A percentile compares a stretch with the other conserved stretches of the same genome.
Evolutionary conservation across 495 filamentous ascomycete genomes (phyloP).

Genomic region (Penicillium diatomitis): DNA sequence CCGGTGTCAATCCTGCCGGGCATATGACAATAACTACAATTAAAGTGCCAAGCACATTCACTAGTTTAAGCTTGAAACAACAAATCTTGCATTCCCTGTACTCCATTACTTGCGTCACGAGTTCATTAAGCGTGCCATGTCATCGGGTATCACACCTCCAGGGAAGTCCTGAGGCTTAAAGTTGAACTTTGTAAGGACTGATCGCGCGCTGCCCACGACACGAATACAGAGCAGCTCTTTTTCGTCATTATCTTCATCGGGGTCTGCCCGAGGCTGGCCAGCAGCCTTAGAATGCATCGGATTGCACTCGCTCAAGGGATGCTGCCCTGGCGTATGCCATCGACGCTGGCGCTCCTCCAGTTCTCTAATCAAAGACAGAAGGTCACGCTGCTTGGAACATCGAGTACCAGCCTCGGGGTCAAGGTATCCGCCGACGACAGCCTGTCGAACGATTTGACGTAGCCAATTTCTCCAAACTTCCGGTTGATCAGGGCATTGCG

Average conservation of each 20-base stretch:
- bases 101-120: background rate
- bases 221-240: conserved; percentile 29
- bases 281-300: background rate
- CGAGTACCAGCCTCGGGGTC: conserved; percentile 10
- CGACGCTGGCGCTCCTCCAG: conserved; percentile 34
- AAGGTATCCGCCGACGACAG: conserved; percentile 26
- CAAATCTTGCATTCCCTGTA: no score
- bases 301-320: conserved; percentile 11
- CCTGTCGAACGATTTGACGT: conserved; percentile 28
- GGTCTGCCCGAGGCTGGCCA: background rate
- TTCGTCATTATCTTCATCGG: conserved; percentile 13
- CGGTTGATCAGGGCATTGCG: conserved; percentile 17
- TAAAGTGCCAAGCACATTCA: no score
- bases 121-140: background rate
- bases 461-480: conserved; percentile 33
- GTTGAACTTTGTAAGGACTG: conserved; percentile 32
- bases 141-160: conserved; percentile 15
- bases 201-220: conserved; percentile 28
- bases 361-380: conserved; percentile 30
- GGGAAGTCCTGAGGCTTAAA: conserved; percentile 35
- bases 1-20: no score
- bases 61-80: no score
- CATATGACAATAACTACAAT: no score
- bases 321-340: conserved; percentile 28
- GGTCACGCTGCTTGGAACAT: conserved; percentile 20